Base-by-base conservation (phyloP, 2,329 filamentous ascomycete genomes). In the Trichoderma cornu-damae region DNA sequence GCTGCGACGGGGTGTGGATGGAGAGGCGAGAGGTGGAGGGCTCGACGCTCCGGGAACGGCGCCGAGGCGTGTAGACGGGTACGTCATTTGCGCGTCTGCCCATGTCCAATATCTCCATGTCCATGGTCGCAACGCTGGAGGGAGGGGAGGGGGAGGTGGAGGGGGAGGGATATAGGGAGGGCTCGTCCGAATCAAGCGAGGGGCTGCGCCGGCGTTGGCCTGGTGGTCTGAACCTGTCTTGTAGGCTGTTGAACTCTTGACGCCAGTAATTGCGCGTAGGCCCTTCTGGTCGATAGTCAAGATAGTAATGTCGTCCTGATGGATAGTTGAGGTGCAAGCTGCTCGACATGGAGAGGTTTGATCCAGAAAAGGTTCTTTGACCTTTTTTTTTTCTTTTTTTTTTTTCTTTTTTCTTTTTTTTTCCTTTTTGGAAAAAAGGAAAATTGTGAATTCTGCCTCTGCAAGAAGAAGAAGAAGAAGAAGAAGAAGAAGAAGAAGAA, bases 1-100 rank as follows among this genome's bases (percentile, higher is more conserved):
- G 70, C 52, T 73, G 67, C 59, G 75, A 74, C 3, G 77, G 76
- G 3, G 77, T 77, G 57, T 73, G 72, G n/a, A 77, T 59, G 6
- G 74, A 71, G 11, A 66, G 68, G 44, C 68, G 72, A 20, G 70
- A 72, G 11, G 77, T 74, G 4, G 71, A 64, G 1, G 76, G 73
- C 3, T 79, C 70, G 11, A 62, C 61, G 22, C 64, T 71, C 38
- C 64, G 57, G 26, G 66, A 62, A 4, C 68, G 68, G 11, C 65
- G 68, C 34, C 50, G 64, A 7, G 68, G 70, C 35, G 70, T 71
- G 51, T 37, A 26, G 11, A 44, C n/a, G 9, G 38, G 51, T 30
- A 7, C 30, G 9, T 53, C 37, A 14, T 6, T 28, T 11, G 11
- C 14, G 16, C 26, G 5, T 20, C 40, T 54, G 40, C 37, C 51